Evolutionary conservation across 805 yeast genomes (phyloP).

Genomic region (Suhomyces sp.): DNA sequence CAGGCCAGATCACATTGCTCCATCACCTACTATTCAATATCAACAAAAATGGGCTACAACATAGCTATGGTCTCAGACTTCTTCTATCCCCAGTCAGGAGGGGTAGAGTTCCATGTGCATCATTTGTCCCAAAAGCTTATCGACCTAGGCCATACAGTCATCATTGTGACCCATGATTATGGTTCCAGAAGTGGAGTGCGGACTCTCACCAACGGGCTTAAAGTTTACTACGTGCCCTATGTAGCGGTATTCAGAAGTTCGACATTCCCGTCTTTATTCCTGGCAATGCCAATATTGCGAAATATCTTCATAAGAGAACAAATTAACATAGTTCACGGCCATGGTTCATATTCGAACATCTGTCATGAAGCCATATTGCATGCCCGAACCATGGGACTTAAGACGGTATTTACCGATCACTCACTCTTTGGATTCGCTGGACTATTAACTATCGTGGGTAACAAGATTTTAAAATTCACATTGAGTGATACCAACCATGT

Average conservation of each 20-base stretch:
- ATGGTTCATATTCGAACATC: constrained; percentile 82
- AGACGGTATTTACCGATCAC: constrained; percentile 93
- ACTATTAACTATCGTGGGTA: constrained; percentile 78
- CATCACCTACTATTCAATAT: too few species aligned
- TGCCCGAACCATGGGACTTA: constrained; percentile 87
- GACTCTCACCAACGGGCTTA: constrained; percentile 82
- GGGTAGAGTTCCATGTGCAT: constrained; percentile 92
- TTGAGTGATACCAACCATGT: constrained; percentile 86
- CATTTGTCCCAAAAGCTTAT: constrained; percentile 84
- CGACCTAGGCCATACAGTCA: constrained; percentile 78
- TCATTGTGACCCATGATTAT: constrained; percentile 87
- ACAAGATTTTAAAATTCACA: constrained; percentile 80
- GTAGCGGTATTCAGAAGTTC: constrained; percentile 78
- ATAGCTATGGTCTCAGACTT: constrained; percentile 88
- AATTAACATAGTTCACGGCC: constrained; percentile 91
- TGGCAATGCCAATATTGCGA: constrained; percentile 80
- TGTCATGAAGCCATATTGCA: constrained; percentile 93
- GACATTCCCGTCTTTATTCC: constrained; percentile 85
- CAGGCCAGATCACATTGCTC: too few species aligned
- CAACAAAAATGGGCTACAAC: constrained; percentile 26
- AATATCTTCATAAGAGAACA: constrained; percentile 82
- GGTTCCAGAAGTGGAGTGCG: constrained; percentile 81
- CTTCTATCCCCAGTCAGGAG: constrained; percentile 98
- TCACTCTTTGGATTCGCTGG: constrained; percentile 93
- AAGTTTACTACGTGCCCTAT: constrained; percentile 88